A percentile compares a stretch with the other conserved stretches of the same genome.
Evolutionary conservation across 768 basidiomycete genomes (phyloP).

Genomic region (Rhodotorula babjevae): DNA sequence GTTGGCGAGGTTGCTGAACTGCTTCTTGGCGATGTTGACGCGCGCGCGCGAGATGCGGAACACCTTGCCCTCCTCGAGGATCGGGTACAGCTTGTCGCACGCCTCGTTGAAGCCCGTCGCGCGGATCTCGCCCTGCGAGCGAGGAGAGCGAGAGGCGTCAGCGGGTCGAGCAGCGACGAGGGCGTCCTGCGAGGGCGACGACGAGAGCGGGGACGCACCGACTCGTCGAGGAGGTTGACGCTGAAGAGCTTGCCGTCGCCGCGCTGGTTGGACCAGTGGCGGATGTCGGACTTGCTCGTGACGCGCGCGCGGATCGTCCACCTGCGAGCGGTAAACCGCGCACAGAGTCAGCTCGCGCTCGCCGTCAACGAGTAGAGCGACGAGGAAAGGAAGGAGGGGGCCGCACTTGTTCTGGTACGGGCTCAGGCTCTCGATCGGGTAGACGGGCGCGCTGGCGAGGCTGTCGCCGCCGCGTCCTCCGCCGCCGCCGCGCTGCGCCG

Average conservation of each 20-base stretch:
- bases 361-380: no score
- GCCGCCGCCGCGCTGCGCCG: conserved; percentile 9
- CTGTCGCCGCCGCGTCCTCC: background rate
- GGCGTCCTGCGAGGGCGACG: background rate
- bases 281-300: conserved; percentile 80
- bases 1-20: conserved; percentile 81
- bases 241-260: conserved; percentile 96
- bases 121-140: conserved; percentile 60
- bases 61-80: conserved; percentile 83
- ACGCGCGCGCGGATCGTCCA: conserved; percentile 98
- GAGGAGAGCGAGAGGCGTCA: no score
- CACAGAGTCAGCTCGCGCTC: no score
- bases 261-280: conserved; percentile 76
- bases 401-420: conserved; percentile 85
- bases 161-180: background rate
- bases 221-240: conserved; percentile 88
- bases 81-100: conserved; percentile 76
- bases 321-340: conserved; percentile 28
- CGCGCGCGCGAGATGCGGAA: conserved; percentile 86
- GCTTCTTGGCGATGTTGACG: conserved; percentile 93
- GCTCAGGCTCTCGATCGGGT: conserved; percentile 88
- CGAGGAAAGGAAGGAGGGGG: no score
- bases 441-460: conserved; percentile 49
- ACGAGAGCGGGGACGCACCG: conserved; percentile 51
- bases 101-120: conserved; percentile 84